A percentile compares a stretch with the other conserved stretches of the same genome.
Conservation (phyloP, 495 filamentous ascomycete species). For the Gamarada debralockiae region DNA sequence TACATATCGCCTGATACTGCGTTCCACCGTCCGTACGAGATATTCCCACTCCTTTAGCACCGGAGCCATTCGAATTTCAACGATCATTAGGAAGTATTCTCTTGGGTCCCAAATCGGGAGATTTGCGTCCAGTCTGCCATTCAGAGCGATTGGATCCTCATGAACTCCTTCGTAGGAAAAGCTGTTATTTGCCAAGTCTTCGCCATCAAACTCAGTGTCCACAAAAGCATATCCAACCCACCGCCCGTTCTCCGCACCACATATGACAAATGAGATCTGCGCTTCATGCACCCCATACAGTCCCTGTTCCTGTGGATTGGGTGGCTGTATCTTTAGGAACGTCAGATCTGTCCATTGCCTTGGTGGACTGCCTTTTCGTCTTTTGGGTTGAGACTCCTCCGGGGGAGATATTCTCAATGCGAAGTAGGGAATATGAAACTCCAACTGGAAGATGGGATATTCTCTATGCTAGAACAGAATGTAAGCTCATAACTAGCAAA, state of each 20-base stretch:
- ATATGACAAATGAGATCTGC: neutral
- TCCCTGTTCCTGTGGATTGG: neutral
- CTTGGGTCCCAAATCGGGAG: neutral
- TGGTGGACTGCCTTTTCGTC: neutral
- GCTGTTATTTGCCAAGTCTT: neutral
- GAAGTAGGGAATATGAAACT: constrained; percentile 1
- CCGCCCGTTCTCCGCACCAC: neutral
- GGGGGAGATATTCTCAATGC: neutral
- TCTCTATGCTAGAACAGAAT: neutral
- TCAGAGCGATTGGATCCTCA: neutral
- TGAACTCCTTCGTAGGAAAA: neutral
- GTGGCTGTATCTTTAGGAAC: constrained; percentile 1
- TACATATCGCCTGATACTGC: constrained; percentile 1
- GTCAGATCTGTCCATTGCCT: constrained; percentile 2
- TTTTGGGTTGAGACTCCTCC: neutral
- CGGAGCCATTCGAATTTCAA: neutral
- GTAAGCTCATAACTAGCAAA: neutral
- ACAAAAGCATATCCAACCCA: constrained; percentile 7
- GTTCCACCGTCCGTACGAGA: neutral
- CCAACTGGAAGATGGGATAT: constrained; percentile 4
- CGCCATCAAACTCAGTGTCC: neutral
- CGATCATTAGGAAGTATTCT: constrained; percentile 1
- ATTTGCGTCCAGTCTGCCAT: neutral
- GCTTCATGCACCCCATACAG: neutral
- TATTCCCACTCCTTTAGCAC: neutral